These are phyloP conservation scores for Cladobotryum protrusum DNA, from an alignment of 2,329 filamentous ascomycete species.

Conservation along the genomic window DNA sequence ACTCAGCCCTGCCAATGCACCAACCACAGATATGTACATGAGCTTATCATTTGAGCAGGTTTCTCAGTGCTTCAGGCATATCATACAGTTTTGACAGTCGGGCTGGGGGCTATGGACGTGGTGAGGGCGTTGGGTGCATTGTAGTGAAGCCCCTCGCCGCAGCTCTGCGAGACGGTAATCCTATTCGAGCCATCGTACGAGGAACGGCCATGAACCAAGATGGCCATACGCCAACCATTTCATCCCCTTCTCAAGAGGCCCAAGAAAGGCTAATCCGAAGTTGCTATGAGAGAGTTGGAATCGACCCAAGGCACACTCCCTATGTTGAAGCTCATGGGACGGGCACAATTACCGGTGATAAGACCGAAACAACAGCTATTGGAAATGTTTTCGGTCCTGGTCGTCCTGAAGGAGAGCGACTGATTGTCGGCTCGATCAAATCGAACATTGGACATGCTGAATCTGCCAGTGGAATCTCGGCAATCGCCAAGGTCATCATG, in stretches of 20 bases:
- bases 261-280: neutral
- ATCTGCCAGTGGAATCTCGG: conserved; percentile 19
- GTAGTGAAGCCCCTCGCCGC: conserved; percentile 1
- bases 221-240: conserved; percentile 2
- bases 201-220: conserved; percentile 5
- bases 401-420: neutral
- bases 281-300: neutral
- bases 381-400: neutral
- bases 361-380: neutral
- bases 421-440: conserved; percentile 24
- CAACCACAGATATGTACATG: no score
- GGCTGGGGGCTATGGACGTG: conserved; percentile 4
- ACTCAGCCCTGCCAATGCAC: neutral
- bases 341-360: conserved; percentile 15
- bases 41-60: no score
- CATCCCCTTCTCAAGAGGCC: neutral
- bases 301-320: neutral
- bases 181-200: conserved; percentile 1
- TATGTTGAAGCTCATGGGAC: conserved; percentile 6
- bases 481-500: neutral
- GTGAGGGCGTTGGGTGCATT: conserved; percentile 3
- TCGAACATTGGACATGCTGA: conserved; percentile 22
- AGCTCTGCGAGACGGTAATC: conserved; percentile 4
- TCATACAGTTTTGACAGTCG: conserved; percentile 1
- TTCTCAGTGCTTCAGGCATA: neutral